Evolutionary conservation across 805 yeast species (phyloP).

Genomic region (Myxozyma sirexii): DNA sequence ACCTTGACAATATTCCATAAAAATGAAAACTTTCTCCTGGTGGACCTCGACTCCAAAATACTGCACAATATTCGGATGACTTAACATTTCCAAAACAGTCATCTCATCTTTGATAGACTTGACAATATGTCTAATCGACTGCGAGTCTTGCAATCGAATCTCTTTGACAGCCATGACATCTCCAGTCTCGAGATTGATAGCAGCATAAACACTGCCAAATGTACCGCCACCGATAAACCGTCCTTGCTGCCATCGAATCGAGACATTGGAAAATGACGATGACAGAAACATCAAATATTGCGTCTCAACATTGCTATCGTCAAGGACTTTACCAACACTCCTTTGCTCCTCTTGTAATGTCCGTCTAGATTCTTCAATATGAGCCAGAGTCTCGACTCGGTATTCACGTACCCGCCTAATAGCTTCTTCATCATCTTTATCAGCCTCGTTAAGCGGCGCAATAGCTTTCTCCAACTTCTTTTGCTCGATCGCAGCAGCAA

Average conservation of each 20-base stretch:
- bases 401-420: slow-evolving; percentile 64
- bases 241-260: slow-evolving; percentile 97
- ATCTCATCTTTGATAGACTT: slow-evolving; percentile 93
- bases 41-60: slow-evolving; percentile 97
- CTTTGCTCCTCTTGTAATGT: slow-evolving; percentile 50
- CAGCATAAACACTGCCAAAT: slow-evolving; percentile 91
- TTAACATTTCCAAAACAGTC: slow-evolving; percentile 91
- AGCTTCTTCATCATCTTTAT: slow-evolving; percentile 56
- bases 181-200: slow-evolving; percentile 91
- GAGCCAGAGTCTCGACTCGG: slow-evolving; percentile 64
- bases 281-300: slow-evolving; percentile 85
- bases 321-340: slow-evolving; percentile 84
- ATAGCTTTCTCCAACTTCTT: slow-evolving; percentile 46
- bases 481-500: slow-evolving; percentile 53
- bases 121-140: slow-evolving; percentile 78
- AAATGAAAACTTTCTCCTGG: slow-evolving; percentile 89
- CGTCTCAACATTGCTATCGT: slow-evolving; percentile 82
- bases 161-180: slow-evolving; percentile 97
- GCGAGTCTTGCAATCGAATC: slow-evolving; percentile 84
- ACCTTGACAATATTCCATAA: slow-evolving; percentile 97
- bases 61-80: slow-evolving; percentile 95
- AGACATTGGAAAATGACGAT: slow-evolving; percentile 82
- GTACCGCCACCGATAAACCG: slow-evolving; percentile 92
- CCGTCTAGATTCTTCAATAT: slow-evolving; percentile 61
- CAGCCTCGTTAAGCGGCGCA: slow-evolving; percentile 45